Percentiles rank a stretch among this genome's conserved stretches.
Conservation (phyloP, 1,284 basidiomycete genomes). For the Ceratobasidium sp. region DNA sequence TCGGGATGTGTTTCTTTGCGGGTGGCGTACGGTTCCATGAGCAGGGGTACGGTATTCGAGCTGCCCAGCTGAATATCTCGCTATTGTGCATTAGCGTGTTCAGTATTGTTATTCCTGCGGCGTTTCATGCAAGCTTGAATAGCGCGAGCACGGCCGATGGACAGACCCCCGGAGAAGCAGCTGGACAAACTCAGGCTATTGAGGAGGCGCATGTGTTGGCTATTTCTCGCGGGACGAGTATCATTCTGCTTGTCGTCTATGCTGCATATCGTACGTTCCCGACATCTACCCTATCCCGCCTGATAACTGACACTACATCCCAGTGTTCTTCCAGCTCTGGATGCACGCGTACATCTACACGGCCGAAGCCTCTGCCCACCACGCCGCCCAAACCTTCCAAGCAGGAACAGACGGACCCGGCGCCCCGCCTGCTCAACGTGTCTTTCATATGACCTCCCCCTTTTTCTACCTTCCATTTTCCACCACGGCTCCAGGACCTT, state of each 20-base stretch:
- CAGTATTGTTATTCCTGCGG: conserved; percentile 82
- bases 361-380: conserved; percentile 46
- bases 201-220: conserved; percentile 55
- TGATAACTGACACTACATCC: conserved; percentile 55
- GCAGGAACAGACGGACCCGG: conserved; percentile 52
- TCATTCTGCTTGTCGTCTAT: conserved; percentile 72
- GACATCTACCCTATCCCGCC: conserved; percentile 54
- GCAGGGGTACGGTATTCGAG: conserved; percentile 73
- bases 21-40: conserved; percentile 73
- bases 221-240: conserved; percentile 63
- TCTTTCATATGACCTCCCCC: conserved; percentile 53
- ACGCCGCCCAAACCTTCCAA: conserved; percentile 48
- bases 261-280: conserved; percentile 54
- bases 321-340: conserved; percentile 67
- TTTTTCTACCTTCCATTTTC: conserved; percentile 45
- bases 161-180: conserved; percentile 53
- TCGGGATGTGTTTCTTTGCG: conserved; percentile 85
- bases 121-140: conserved; percentile 63
- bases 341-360: conserved; percentile 48
- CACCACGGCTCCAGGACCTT: conserved; percentile 53
- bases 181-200: conserved; percentile 51
- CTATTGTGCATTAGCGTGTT: conserved; percentile 83
- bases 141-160: conserved; percentile 17
- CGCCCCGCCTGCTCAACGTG: conserved; percentile 52
- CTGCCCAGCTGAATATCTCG: conserved; percentile 85